Evolutionary conservation across 2,329 filamentous ascomycete genomes (phyloP).

Genomic region (Endothia cerciana): DNA sequence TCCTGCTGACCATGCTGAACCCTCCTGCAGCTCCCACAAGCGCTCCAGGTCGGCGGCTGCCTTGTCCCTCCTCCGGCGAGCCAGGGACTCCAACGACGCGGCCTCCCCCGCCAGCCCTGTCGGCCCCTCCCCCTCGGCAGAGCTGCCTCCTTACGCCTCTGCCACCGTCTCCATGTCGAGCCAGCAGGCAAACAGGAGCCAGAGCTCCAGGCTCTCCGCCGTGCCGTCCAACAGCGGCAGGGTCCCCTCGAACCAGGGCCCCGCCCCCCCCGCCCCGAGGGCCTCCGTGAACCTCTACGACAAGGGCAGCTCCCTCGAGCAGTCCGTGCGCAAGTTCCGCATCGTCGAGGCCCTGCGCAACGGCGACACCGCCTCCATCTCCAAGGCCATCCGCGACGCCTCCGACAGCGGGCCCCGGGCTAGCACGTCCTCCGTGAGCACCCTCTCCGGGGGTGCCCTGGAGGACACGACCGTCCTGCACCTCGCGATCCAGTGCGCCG

Average conservation of each 20-base stretch:
- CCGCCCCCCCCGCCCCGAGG: conserved; percentile 37
- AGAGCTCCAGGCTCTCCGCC: conserved; percentile 52
- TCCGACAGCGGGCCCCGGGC: conserved; percentile 54
- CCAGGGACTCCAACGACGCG: conserved; percentile 50
- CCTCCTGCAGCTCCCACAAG: conserved; percentile 44
- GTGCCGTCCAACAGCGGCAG: conserved; percentile 47
- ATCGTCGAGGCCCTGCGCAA: conserved; percentile 90
- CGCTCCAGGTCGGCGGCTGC: conserved; percentile 58
- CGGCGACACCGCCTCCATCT: conserved; percentile 89
- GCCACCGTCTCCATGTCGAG: conserved; percentile 43
- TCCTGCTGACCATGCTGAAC: conserved; percentile 14
- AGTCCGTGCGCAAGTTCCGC: conserved; percentile 92
- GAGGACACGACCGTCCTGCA: conserved; percentile 92
- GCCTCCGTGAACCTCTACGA: conserved; percentile 40
- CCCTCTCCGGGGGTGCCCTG: conserved; percentile 50
- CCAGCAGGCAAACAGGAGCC: conserved; percentile 44
- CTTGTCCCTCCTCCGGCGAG: conserved; percentile 55
- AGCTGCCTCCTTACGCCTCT: conserved; percentile 38
- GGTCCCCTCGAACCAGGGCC: conserved; percentile 42
- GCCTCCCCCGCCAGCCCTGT: conserved; percentile 37
- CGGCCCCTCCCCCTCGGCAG: conserved; percentile 39
- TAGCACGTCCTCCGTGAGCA: conserved; percentile 60
- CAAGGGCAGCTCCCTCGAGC: conserved; percentile 71
- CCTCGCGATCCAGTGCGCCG: conserved; percentile 92
- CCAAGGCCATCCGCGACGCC: conserved; percentile 77